phyloP scores from a whole-genome alignment of 208 protist species.

The Acanthamoeba rhysodes region DNA sequence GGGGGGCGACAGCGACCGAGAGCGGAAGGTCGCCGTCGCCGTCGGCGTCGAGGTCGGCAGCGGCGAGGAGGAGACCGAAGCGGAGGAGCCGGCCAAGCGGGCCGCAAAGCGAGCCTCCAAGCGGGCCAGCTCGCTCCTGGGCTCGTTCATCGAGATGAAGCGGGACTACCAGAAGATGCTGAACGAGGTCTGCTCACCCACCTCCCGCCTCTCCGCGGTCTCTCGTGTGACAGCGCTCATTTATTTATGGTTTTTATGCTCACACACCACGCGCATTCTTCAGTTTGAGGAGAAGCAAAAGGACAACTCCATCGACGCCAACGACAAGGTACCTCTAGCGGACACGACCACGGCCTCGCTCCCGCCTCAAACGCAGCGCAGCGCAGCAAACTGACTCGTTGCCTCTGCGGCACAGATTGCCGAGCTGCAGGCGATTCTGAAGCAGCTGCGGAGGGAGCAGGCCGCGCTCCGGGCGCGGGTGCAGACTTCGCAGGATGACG shows the following conservation, averaged over 20 bases:
- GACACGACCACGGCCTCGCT: neutral
- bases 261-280: neutral
- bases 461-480: slow-evolving; percentile 6
- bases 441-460: slow-evolving; percentile 15
- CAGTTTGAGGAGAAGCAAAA: slow-evolving; percentile 45
- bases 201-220: neutral
- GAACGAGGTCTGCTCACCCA: neutral
- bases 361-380: neutral
- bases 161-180: slow-evolving; percentile 16
- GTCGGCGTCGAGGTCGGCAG: no score
- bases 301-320: neutral
- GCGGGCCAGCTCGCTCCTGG: slow-evolving; percentile 17
- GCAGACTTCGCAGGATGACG: slow-evolving; percentile 44
- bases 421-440: slow-evolving; percentile 29
- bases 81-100: no score
- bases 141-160: slow-evolving; percentile 58
- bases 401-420: neutral
- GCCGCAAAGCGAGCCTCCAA: neutral
- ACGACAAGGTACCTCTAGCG: neutral
- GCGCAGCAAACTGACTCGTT: neutral
- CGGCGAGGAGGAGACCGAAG: no score
- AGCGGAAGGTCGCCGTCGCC: neutral
- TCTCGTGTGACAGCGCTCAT: neutral
- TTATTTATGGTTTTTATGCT: neutral
- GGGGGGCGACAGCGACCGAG: neutral